These are phyloP conservation scores for Pilaira anomala DNA, from an alignment of 192 early-diverging fungal genomes.

Conservation along the genomic window DNA sequence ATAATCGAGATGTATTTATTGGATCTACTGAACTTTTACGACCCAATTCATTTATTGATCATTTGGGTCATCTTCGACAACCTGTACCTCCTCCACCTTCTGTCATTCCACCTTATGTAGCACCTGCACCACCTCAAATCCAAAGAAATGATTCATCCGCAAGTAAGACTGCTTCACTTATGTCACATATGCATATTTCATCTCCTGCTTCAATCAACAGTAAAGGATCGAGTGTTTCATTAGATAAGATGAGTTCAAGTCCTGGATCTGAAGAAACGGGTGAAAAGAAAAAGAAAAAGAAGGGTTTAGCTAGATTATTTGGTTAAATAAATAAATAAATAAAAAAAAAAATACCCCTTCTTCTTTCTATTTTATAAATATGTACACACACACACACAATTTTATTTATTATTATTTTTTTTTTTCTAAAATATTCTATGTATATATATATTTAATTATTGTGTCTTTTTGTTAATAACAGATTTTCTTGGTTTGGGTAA, in stretches of 20 bases:
- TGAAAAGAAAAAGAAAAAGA: conserved; percentile 36
- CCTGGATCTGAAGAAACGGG: conserved; percentile 1
- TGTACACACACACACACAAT: not conserved
- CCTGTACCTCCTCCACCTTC: conserved; percentile 12
- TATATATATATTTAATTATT: conserved; percentile 9
- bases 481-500: conserved; percentile 3
- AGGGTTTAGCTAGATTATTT: conserved; percentile 31
- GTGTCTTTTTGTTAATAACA: conserved; percentile 11
- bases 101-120: conserved; percentile 27
- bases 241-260: not conserved
- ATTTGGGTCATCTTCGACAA: conserved; percentile 17
- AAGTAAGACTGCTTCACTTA: conserved; percentile 8
- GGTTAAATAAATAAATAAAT: conserved; percentile 14
- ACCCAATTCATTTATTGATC: conserved; percentile 25
- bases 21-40: conserved; percentile 44
- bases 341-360: not conserved
- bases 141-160: not conserved
- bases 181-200: conserved; percentile 13
- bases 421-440: not conserved
- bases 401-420: conserved; percentile 2
- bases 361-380: not conserved
- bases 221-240: not conserved
- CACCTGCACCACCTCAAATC: conserved; percentile 15
- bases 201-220: not conserved
- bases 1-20: conserved; percentile 64